Conservation (phyloP, 345 rosid species). For the Dovyalis caffra region DNA sequence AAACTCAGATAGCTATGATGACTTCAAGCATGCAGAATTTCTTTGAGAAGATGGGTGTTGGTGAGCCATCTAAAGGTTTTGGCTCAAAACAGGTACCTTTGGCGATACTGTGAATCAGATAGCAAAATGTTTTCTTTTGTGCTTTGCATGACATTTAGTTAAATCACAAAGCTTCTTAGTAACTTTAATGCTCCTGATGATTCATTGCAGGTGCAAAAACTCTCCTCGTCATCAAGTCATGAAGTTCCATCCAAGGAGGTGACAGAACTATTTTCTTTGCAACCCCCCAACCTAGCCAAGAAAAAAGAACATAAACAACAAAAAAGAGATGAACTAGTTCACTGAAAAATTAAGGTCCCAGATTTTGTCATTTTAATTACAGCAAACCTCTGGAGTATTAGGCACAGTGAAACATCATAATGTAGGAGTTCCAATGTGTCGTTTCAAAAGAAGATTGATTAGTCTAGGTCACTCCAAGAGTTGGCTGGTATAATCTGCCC, state of each 20-base stretch:
- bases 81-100: constrained; percentile 18
- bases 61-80: constrained; percentile 8
- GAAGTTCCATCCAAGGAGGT: constrained; percentile 13
- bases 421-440: too few relatives aligned
- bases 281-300: background rate
- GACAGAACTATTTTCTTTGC: background rate
- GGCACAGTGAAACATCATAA: too few relatives aligned
- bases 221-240: constrained; percentile 24
- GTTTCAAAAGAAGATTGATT: too few relatives aligned
- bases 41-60: constrained; percentile 25
- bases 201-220: constrained; percentile 7
- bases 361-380: background rate
- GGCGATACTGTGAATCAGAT: background rate
- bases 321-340: background rate
- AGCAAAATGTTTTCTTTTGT: background rate
- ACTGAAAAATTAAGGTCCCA: background rate
- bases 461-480: too few relatives aligned
- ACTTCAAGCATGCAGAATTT: constrained; percentile 34
- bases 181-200: constrained; percentile 13
- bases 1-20: constrained; percentile 35
- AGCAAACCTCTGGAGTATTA: background rate
- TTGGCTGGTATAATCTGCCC: too few relatives aligned
- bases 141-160: background rate
- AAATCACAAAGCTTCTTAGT: background rate
- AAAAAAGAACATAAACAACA: background rate